Evolutionary conservation across 2,329 filamentous ascomycete species (phyloP), one percentile per base, ranked within the genome.

Genomic region (Malbranchea zuffiana): DNA sequence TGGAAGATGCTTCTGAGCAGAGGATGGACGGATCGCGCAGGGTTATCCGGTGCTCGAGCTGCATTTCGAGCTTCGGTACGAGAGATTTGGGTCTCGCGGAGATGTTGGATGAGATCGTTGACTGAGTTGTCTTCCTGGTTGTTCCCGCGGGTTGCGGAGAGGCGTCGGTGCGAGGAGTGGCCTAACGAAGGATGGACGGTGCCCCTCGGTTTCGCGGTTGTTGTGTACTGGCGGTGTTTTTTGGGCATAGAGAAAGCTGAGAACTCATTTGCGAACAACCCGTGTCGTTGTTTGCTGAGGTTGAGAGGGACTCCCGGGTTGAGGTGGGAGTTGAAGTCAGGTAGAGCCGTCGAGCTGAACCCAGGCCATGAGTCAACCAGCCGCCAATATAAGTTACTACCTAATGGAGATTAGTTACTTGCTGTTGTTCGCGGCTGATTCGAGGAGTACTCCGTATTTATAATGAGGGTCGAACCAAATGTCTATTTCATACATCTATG

Each of bases 161-260:
- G 18, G 7, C 32, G 29, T 32, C 32, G 16, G 19, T 29, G 21
- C 24, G 32, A 13, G 23, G 31, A 36, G 16, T 13, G 27, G n/a
- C n/a, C 8, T 20, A 63, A 50, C 3, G 60, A 57, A 32, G 57
- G 62, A 43, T 66, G 64, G 27, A 55, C 53, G 12, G 57, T 57
- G 32, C 47, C 58, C 23, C 48, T 48, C 21, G 65, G 63, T 40
- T 67, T 68, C 32, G 54, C 47, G 34, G 55, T 53, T 15, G 56
- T 46, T 17, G 48, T 44, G 12, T 28, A 33, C 26, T 56, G 59
- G 36, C 56, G 55, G 50, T 63, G 56, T 50, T 67, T 68, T 53
- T 66, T 68, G 49, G 65, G 63, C 65, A 68, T 68, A 51, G 46
- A 48, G 47, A 39, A 20, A n/a, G n/a, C n/a, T n/a, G n/a, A n/a